phyloP scores from a whole-genome alignment of 1,284 basidiomycete genomes.

The Clitocybe nebularis region DNA sequence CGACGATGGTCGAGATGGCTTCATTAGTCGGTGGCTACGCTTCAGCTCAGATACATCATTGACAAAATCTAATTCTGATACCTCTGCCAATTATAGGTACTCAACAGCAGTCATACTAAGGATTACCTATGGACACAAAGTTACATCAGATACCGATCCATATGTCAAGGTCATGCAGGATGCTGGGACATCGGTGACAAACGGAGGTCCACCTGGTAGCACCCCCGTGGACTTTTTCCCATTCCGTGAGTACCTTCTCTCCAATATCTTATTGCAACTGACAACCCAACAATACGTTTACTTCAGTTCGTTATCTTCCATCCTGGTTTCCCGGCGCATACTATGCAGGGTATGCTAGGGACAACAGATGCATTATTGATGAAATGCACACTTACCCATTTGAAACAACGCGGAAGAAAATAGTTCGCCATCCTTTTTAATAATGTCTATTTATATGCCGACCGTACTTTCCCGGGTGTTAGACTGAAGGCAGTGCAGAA shows the following conservation, averaged over 20 bases:
- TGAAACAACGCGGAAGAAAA: conserved; percentile 9
- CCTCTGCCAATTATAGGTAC: conserved; percentile 12
- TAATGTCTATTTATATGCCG: neutral
- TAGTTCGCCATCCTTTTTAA: conserved; percentile 12
- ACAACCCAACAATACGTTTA: neutral
- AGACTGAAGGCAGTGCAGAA: conserved; percentile 14
- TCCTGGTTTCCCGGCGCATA: conserved; percentile 23
- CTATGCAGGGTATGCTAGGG: conserved; percentile 15
- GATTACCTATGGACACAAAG: conserved; percentile 19
- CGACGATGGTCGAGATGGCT: conserved; percentile 8
- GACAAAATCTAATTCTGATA: conserved; percentile 3
- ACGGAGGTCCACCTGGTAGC: conserved; percentile 16
- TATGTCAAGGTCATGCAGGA: conserved; percentile 14
- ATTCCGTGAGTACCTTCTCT: conserved; percentile 8
- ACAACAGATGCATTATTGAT: conserved; percentile 3
- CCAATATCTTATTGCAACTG: neutral
- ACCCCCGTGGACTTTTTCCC: conserved; percentile 22
- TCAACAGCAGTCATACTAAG: conserved; percentile 18
- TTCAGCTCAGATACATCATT: neutral
- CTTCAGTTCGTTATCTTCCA: conserved; percentile 18
- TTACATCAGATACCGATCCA: conserved; percentile 19
- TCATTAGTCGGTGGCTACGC: conserved; percentile 14
- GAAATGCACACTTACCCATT: conserved; percentile 17
- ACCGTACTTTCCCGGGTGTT: neutral
- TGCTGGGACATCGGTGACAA: conserved; percentile 6